Base-by-base conservation (phyloP, 805 yeast genomes). In the Kodamaea jinghongensis region DNA sequence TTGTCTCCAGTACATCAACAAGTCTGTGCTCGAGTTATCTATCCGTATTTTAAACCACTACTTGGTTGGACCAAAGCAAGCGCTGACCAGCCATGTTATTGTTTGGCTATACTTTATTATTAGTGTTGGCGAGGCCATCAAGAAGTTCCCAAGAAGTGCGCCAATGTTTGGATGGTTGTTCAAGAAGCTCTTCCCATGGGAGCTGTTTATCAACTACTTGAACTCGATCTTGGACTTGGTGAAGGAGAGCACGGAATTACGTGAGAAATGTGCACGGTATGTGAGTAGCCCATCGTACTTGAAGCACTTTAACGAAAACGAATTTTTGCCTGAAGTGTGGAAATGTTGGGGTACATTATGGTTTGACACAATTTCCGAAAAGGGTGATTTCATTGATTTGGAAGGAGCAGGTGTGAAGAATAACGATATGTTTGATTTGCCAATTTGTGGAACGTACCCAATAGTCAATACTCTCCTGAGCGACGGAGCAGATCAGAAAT, bases 281-380 rank as follows among this genome's bases (percentile, higher is more conserved):
- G 41, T 53, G 22, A 31, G 31, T 2, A 51, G 67, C n/a, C 62
- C 67, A 0, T 64, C 69, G 36, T 58, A 71, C 31, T 46, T 83
- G n/a, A 64, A 69, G 4, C 57, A 73, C 47, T 80, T 78, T 49
- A 71, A 78, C 46, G 67, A 75, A 35, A 72, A 76, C 54, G 91
- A 84, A 55, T 75, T 68, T 31, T 63, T 85, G 36, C 79, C 85
- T 31, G 95, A 86, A 59, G 83, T 81, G 14, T 85, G 90, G 90
- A 81, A 81, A 54, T 80, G 89, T 52, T 84, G 91, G 88, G 95
- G 95, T 2, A 76, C 88, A 0, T 56, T 86, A 30, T 85, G 93
- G 91, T 86, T 77, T 60, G 90, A 85, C 58, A 63, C 65, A 17
- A 65, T 85, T 28, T 53, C 65, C 11, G 56, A 70, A 31, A 84